phyloP scores from a whole-genome alignment of 2,329 filamentous ascomycete genomes.

The Cladosporium austrohemisphaericum region DNA sequence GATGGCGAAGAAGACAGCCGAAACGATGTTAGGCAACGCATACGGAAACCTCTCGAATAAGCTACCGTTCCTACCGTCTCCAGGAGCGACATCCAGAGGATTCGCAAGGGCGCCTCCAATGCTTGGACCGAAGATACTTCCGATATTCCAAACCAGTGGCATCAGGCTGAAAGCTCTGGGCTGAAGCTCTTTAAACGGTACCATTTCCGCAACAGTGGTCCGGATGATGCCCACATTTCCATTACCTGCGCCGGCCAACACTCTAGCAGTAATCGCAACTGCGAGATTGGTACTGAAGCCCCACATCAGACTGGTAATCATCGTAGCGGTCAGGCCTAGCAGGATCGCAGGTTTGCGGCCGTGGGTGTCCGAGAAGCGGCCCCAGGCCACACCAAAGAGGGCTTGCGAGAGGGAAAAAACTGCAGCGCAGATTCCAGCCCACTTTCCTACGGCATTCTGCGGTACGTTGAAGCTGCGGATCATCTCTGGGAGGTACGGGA shows the following conservation, averaged over 20 bases:
- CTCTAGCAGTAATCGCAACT: slow-evolving; percentile 76
- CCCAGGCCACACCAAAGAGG: slow-evolving; percentile 83
- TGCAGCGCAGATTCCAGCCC: slow-evolving; percentile 81
- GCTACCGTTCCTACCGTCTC: slow-evolving; percentile 43
- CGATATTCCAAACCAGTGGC: slow-evolving; percentile 86
- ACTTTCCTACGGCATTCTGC: slow-evolving; percentile 70
- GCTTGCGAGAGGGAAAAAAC: slow-evolving; percentile 82
- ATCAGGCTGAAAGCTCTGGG: slow-evolving; percentile 88
- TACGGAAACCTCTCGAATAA: slow-evolving; percentile 79
- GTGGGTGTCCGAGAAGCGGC: slow-evolving; percentile 69
- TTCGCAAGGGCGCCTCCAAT: slow-evolving; percentile 85
- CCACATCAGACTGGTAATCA: slow-evolving; percentile 76
- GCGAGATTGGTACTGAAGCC: slow-evolving; percentile 74
- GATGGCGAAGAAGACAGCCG: slow-evolving; percentile 70
- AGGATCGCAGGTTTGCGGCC: slow-evolving; percentile 83
- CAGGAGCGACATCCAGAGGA: slow-evolving; percentile 70
- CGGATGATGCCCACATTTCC: slow-evolving; percentile 83
- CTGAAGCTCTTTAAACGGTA: slow-evolving; percentile 80
- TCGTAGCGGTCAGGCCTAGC: slow-evolving; percentile 68
- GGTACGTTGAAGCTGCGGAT: slow-evolving; percentile 72
- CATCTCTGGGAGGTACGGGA: slow-evolving; percentile 91
- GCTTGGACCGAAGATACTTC: slow-evolving; percentile 80
- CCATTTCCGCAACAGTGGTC: slow-evolving; percentile 82
- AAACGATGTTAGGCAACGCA: slow-evolving; percentile 75
- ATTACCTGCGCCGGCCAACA: slow-evolving; percentile 77